These are phyloP conservation scores for Sutorius australiensis DNA, from an alignment of 768 basidiomycete species.

Conservation along the genomic window DNA sequence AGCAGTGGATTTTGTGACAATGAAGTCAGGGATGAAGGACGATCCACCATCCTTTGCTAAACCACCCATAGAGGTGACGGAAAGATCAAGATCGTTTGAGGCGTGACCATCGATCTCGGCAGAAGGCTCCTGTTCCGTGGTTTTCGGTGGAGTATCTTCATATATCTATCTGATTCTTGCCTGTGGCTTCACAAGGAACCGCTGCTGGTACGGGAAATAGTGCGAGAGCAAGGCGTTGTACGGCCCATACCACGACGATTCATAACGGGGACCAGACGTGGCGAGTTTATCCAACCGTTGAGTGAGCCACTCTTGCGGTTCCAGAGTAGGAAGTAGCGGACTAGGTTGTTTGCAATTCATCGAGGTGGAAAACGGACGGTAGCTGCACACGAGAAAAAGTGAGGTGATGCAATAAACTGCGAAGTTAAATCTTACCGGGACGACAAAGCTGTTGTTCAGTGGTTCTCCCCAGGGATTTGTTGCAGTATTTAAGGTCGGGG, in stretches of 20 bases:
- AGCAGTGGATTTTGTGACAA: background rate
- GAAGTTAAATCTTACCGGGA: too few species aligned
- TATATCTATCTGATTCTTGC: background rate
- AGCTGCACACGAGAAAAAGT: too few species aligned
- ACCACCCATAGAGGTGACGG: background rate
- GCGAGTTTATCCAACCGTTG: background rate
- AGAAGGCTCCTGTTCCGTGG: background rate
- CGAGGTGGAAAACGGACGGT: too few species aligned
- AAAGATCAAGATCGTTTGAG: background rate
- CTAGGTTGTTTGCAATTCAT: too few species aligned
- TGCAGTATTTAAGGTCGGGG: too few species aligned
- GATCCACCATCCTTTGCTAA: background rate
- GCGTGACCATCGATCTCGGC: background rate
- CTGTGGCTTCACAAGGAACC: constrained; percentile 2
- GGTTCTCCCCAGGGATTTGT: too few species aligned
- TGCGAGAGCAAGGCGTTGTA: constrained; percentile 1
- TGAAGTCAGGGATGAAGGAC: background rate
- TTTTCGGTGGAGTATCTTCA: too few species aligned
- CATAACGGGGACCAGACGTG: background rate
- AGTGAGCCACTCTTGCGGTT: background rate
- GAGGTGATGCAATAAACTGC: too few species aligned
- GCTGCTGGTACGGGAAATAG: background rate
- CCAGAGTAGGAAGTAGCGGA: too few species aligned
- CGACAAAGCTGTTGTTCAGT: too few species aligned
- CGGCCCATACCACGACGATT: constrained; percentile 1